Percentiles rank a stretch among this genome's conserved stretches.
Conservation (phyloP, 495 filamentous ascomycete species). For the Penicillium flavigenum region DNA sequence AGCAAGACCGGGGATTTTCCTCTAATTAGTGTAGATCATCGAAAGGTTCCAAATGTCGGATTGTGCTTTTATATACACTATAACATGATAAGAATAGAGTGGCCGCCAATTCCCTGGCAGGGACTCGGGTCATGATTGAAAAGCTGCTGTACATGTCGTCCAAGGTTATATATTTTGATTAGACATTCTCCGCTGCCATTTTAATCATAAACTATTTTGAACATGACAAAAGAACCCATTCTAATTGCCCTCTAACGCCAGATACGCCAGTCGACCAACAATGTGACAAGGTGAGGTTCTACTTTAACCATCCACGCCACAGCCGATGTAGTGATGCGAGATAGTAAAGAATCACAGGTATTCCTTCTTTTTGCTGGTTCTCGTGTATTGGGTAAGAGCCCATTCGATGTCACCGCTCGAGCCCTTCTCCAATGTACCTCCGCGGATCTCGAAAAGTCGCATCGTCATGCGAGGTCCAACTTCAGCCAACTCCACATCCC, state of each 20-base stretch:
- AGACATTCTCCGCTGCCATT: neutral
- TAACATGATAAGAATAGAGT: neutral
- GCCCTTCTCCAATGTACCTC: conserved; percentile 84
- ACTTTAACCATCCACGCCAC: conserved; percentile 20
- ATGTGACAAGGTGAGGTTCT: conserved; percentile 2
- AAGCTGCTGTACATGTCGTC: neutral
- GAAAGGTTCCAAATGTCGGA: neutral
- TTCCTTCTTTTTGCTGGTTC: conserved; percentile 88
- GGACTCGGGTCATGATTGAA: neutral
- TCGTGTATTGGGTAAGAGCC: conserved; percentile 91
- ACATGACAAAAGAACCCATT: conserved; percentile 16
- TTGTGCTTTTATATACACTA: neutral
- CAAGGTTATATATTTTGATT: neutral
- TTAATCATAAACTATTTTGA: conserved; percentile 3
- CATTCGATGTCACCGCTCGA: conserved; percentile 97
- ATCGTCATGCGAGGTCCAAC: conserved; percentile 97
- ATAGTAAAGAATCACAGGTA: conserved; percentile 61
- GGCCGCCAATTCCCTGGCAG: neutral
- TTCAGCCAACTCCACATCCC: conserved; percentile 89
- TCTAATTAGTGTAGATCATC: neutral
- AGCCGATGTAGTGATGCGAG: conserved; percentile 25
- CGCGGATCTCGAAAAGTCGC: conserved; percentile 89
- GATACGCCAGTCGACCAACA: conserved; percentile 22
- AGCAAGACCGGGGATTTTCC: neutral
- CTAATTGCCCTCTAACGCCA: conserved; percentile 24